Base-by-base conservation (phyloP, 75 land plant genomes). In the Adiantum capillusveneris region DNA sequence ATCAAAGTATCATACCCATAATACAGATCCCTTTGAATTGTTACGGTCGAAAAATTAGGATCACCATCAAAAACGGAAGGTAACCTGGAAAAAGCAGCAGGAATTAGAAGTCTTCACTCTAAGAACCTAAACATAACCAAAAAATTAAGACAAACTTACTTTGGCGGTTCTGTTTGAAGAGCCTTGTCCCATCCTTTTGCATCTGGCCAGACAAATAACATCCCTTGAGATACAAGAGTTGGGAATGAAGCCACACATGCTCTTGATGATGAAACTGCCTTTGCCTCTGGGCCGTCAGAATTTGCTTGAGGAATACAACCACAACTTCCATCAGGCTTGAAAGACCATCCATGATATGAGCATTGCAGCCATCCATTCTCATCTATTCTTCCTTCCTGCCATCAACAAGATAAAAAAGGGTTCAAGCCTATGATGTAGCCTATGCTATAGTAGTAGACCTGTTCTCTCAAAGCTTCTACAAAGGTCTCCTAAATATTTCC, bases 121-220 rank as follows among this genome's bases (percentile, higher is more conserved):
- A 28, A 67, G 21, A 22, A n/a, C n/a, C n/a, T n/a, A 34, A 34
- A 9, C 52, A 21, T 21, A 25, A 12, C 37, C 37, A 34, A 34
- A 34, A 5, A 34, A 9, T 34, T 11, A 25, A 2, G 17, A 0
- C 17, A 57, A 44, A 42, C 60, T 46, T 73, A 89, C 98, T 56
- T 83, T 18, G 91, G 88, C 37, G 99, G 96, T 31, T 75, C 59
- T 6, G 86, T 73, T 16, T 76, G 62, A 7, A 56, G 41, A 30
- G 99, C 83, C 63, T 72, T 84, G 54, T 94, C 91, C 85, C 70
- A 78, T 3, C 96, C 96, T 29, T 94, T 86, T 64, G 92, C 96
- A 72, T 94, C 99, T 1, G 99, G 96, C 99, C 99, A 94, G 25
- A 94, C 99, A 63, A 94, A 94, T 31, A 94, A 86, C 59, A 94